Evolutionary conservation across 345 rosid genomes (phyloP), one percentile per base, ranked within the genome.

Genomic region (Acer campestre): DNA sequence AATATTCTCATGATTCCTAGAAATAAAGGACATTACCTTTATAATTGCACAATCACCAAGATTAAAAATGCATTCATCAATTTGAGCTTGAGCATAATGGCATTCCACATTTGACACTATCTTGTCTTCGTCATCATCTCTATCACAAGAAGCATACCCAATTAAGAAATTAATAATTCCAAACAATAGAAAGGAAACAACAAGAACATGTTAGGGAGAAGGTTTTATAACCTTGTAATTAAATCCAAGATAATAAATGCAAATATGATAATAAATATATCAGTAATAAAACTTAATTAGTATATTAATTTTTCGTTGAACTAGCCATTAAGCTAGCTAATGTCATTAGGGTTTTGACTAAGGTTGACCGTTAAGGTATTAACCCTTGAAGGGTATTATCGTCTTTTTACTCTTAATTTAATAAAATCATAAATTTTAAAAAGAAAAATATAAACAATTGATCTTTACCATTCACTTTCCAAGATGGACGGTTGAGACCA

Each of bases 101-200:
- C 94, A 90, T 88, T 90, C 89, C 83, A 91, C 99, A 75, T 93
- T 89, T 86, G 90, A 84, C 76, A 90, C 82, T 78, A 92, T 85
- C 85, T 81, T 82, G 80, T 92, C 91, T 84, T 93, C 91, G 78
- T 87, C 92, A 71, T 92, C 95, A 79, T 89, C 93, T 63, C 90
- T 88, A 55, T 73, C 76, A 79, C 65, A 74, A 71, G 22, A 31
- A 46, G 22, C 68, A 71, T 18, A 31, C 38, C 80, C 48, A 74
- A 75, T 29, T 67, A 71, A 68, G 18, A 48, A 62, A 61, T 59
- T 84, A 75, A 14, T 38, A 49, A 17, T 40, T 71, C 22, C 42
- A 40, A 64, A 61, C 14, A 22, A 42, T 12, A 42, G 12, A n/a
- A 16, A 82, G 55, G 6, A 71, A 61, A 68, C 13, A 78, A 77